Evolutionary conservation across 805 yeast species (phyloP).

Genomic region (Starmerella stigmatis): DNA sequence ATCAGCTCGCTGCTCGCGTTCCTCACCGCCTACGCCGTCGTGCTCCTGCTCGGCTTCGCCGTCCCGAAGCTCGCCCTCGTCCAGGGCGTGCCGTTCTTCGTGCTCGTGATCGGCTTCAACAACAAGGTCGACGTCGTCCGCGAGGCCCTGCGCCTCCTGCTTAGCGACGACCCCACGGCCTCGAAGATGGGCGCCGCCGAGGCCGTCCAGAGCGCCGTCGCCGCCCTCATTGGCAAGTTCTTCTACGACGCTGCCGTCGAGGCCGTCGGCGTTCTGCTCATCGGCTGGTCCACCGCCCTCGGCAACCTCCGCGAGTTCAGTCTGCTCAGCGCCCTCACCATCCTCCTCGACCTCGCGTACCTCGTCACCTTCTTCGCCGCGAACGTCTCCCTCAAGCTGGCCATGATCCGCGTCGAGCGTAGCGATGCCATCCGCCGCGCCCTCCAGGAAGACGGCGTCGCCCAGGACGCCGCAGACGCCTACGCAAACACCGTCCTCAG

Average conservation of each 20-base stretch:
- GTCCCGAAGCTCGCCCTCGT: constrained; percentile 66
- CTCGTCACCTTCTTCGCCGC: constrained; percentile 77
- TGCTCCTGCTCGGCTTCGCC: constrained; percentile 45
- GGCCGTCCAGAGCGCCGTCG: constrained; percentile 37
- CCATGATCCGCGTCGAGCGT: constrained; percentile 74
- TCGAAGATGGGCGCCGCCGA: constrained; percentile 33
- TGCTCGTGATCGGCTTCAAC: constrained; percentile 84
- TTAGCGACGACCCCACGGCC: constrained; percentile 20
- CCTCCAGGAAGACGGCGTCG: constrained; percentile 90
- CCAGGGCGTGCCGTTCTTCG: constrained; percentile 89
- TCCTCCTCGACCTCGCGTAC: constrained; percentile 60
- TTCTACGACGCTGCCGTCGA: constrained; percentile 70
- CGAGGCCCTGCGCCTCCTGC: constrained; percentile 27
- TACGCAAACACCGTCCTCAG: constrained; percentile 24
- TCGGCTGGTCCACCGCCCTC: constrained; percentile 45
- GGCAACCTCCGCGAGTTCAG: constrained; percentile 74
- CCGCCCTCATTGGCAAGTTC: constrained; percentile 33
- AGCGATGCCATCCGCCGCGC: constrained; percentile 67
- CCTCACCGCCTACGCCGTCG: constrained; percentile 59
- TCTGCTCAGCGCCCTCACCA: constrained; percentile 56
- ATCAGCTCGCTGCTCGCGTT: constrained; percentile 75
- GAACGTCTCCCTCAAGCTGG: constrained; percentile 74
- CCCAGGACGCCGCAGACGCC: constrained; percentile 51
- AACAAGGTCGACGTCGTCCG: constrained; percentile 64
- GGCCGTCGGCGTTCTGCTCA: constrained; percentile 51